Evolutionary conservation across 352 stramenopile genomes (phyloP), one percentile per base, ranked within the genome.

Genomic region (Phytophthora crassamura): DNA sequence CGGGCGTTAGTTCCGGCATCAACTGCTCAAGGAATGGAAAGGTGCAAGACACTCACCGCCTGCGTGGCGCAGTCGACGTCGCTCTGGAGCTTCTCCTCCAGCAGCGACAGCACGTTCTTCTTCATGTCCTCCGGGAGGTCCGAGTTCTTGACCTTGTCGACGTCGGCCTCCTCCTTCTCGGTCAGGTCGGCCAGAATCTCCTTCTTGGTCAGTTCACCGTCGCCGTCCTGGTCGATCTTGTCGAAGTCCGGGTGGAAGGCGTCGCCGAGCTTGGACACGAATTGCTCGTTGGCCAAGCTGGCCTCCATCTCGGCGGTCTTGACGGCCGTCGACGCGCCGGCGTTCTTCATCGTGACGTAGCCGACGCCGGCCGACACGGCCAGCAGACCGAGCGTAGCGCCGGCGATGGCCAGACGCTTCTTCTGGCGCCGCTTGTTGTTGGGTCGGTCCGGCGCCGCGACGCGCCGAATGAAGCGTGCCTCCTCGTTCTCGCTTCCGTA

Each of bases 401-500:
- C 80, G 16, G 71, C 75, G 12, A 83, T 51, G 0, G 69, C 70
- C 49, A 86, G 59, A 34, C 80, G 74, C 52, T 84, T 86, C 69
- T 84, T 85, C 49, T 84, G 64, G 46, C 79, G 77, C n/a, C 69
- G 78, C 46, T 68, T 74, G 9, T 60, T 58, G 48, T 65, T 72
- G 4, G 67, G 67, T 18, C 74, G 79, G 32, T 88, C 77, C 3
- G 79, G 79, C 39, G 72, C 72, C 11, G 75, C 80, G 47, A 86
- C 77, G 55, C 80, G 80, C 16, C 80, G 75, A 55, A 86, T 83
- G 66, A 88, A 88, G 43, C 62, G 68, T 41, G 75, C 78, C 45
- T 88, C 80, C 48, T 88, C 80, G 54, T 88, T 89, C 49, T 89
- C 77, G 35, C 72, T 85, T 25, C 78, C 78, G 72, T 89, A 89